Percentiles rank a stretch among this genome's conserved stretches.
Conservation (phyloP, 768 basidiomycete genomes). For the Pulveroboletus sp. region DNA sequence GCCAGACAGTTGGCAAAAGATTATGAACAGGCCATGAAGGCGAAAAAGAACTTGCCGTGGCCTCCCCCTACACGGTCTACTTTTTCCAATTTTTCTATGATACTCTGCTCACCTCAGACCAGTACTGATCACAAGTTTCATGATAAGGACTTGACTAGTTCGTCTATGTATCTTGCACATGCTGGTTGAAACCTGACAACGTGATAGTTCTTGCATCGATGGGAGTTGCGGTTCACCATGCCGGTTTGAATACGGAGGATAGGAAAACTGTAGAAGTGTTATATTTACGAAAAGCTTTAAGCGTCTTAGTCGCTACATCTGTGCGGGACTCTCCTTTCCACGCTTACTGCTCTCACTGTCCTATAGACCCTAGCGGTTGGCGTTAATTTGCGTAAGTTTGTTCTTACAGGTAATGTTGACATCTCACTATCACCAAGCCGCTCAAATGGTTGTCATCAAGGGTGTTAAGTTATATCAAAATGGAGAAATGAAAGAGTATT, state of each 20-base stretch:
- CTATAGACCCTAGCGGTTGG: conserved; percentile 91
- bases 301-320: conserved; percentile 77
- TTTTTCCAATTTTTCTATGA: neutral
- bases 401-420: neutral
- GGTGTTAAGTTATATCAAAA: conserved; percentile 82
- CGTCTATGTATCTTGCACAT: neutral
- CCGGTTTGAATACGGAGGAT: conserved; percentile 73
- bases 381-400: conserved; percentile 79
- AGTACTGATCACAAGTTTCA: conserved; percentile 56
- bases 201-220: conserved; percentile 52
- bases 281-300: conserved; percentile 59
- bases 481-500: conserved; percentile 69
- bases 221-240: conserved; percentile 92
- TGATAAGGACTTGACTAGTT: conserved; percentile 60
- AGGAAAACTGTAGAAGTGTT: conserved; percentile 68
- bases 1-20: conserved; percentile 76
- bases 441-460: conserved; percentile 90
- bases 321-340: conserved; percentile 38
- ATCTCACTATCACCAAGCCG: conserved; percentile 46
- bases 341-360: conserved; percentile 4
- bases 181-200: conserved; percentile 1
- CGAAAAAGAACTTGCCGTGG: conserved; percentile 62
- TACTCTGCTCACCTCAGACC: conserved; percentile 2
- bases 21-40: conserved; percentile 52
- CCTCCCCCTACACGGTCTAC: conserved; percentile 48